These are phyloP conservation scores for Neurospora sp. DNA, from an alignment of 495 filamentous ascomycete genomes.

Conservation along the genomic window DNA sequence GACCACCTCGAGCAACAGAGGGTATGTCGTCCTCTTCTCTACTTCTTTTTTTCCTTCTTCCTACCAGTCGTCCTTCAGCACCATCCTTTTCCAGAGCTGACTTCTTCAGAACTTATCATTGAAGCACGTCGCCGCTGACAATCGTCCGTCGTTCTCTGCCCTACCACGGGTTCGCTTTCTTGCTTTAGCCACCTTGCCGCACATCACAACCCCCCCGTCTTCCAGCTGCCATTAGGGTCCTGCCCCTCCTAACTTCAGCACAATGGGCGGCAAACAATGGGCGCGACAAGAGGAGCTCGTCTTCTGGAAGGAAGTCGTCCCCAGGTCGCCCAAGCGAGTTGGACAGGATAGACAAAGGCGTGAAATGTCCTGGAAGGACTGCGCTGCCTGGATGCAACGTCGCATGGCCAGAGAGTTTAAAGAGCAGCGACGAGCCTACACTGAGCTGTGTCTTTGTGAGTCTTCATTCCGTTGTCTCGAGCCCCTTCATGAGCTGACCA, in stretches of 20 bases:
- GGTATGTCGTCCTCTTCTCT: background rate
- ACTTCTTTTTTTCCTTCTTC: background rate
- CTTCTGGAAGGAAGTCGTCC: conserved; percentile 31
- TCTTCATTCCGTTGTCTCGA: background rate
- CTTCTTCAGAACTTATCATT: background rate
- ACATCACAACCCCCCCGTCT: background rate
- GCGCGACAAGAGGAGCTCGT: conserved; percentile 24
- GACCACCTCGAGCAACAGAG: background rate
- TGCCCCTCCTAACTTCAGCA: background rate
- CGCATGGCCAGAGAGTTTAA: conserved; percentile 11
- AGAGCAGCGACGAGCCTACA: conserved; percentile 23
- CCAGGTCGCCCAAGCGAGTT: conserved; percentile 26
- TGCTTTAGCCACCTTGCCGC: background rate
- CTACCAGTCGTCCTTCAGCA: background rate
- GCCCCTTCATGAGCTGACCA: conserved; percentile 5
- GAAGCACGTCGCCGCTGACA: background rate
- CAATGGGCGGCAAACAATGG: conserved; percentile 37
- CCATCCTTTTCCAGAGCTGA: background rate
- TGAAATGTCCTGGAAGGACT: conserved; percentile 22
- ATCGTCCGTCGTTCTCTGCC: background rate
- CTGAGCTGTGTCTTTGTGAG: conserved; percentile 29
- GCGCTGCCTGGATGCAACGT: conserved; percentile 22
- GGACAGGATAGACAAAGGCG: conserved; percentile 14
- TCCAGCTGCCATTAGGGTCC: background rate
- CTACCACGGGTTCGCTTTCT: background rate